These are phyloP conservation scores for Cladobotryum protrusum DNA, from an alignment of 2,329 filamentous ascomycete species.

Conservation along the genomic window DNA sequence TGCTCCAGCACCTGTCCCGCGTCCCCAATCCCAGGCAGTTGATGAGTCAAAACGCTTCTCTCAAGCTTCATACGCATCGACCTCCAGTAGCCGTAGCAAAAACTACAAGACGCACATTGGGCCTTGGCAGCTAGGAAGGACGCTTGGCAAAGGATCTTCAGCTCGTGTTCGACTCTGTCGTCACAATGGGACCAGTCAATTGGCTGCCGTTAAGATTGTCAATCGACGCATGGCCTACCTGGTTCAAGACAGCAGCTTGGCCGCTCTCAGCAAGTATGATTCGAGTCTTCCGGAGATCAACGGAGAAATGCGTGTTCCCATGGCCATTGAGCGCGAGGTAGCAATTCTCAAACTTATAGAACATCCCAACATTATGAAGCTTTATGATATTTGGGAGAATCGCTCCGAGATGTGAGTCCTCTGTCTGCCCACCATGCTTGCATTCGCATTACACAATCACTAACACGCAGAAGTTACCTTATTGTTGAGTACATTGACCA, in stretches of 20 bases:
- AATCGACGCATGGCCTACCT: constrained; percentile 74
- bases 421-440: neutral
- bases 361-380: constrained; percentile 87
- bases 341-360: constrained; percentile 95
- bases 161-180: constrained; percentile 81
- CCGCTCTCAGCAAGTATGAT: constrained; percentile 71
- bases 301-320: constrained; percentile 67
- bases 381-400: constrained; percentile 98
- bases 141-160: constrained; percentile 82
- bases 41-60: constrained; percentile 34
- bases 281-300: constrained; percentile 49
- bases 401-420: constrained; percentile 79
- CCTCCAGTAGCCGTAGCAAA: constrained; percentile 34
- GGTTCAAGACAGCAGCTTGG: constrained; percentile 79
- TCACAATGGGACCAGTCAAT: constrained; percentile 70
- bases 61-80: constrained; percentile 36
- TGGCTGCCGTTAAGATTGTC: constrained; percentile 92
- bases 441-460: neutral
- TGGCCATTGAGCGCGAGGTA: constrained; percentile 89
- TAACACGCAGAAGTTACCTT: constrained; percentile 59
- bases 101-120: constrained; percentile 71
- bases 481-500: constrained; percentile 85
- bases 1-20: constrained; percentile 17
- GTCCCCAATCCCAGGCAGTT: constrained; percentile 23
- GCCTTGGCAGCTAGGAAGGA: constrained; percentile 87